A percentile compares a stretch with the other conserved stretches of the same genome.
phyloP scores from a whole-genome alignment of 2,329 filamentous ascomycete genomes.

The Aspergillus ochraceoroseus region DNA sequence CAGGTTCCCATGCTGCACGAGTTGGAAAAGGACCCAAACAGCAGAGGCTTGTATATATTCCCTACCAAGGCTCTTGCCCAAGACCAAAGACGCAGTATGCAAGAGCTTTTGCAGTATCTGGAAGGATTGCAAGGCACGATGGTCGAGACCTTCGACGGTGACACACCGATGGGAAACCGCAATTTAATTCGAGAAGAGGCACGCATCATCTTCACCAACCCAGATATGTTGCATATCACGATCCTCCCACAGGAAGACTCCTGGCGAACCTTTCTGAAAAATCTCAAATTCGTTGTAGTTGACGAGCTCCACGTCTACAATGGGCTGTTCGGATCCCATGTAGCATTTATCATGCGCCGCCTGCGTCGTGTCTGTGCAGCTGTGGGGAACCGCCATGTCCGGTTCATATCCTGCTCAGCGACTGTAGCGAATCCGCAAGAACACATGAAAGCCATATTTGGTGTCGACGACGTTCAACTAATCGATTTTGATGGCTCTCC shows the following conservation, averaged over 20 bases:
- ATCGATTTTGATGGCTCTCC: constrained; percentile 92
- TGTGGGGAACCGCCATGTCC: constrained; percentile 76
- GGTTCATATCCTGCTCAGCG: constrained; percentile 92
- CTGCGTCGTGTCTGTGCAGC: constrained; percentile 83
- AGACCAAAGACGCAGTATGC: constrained; percentile 83
- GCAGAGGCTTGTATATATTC: constrained; percentile 94
- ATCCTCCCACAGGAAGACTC: constrained; percentile 86
- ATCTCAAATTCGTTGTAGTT: constrained; percentile 84
- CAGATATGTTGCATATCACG: constrained; percentile 93
- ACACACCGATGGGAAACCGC: constrained; percentile 76
- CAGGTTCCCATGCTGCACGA: constrained; percentile 87
- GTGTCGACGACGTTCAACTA: constrained; percentile 71
- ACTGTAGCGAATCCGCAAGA: constrained; percentile 88
- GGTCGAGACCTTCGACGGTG: constrained; percentile 93
- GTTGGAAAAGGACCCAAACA: constrained; percentile 69
- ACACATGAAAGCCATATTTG: constrained; percentile 94
- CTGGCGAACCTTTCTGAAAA: constrained; percentile 84
- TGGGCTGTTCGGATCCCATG: constrained; percentile 85
- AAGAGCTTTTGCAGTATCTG: constrained; percentile 78
- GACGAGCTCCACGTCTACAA: constrained; percentile 96
- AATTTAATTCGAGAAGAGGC: constrained; percentile 80
- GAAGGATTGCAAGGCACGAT: constrained; percentile 67
- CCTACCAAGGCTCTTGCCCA: constrained; percentile 95
- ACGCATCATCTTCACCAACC: constrained; percentile 93
- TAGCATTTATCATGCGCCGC: constrained; percentile 90